Conservation (phyloP, 2,329 filamentous ascomycete genomes). For the Colletotrichum cordylinicola region DNA sequence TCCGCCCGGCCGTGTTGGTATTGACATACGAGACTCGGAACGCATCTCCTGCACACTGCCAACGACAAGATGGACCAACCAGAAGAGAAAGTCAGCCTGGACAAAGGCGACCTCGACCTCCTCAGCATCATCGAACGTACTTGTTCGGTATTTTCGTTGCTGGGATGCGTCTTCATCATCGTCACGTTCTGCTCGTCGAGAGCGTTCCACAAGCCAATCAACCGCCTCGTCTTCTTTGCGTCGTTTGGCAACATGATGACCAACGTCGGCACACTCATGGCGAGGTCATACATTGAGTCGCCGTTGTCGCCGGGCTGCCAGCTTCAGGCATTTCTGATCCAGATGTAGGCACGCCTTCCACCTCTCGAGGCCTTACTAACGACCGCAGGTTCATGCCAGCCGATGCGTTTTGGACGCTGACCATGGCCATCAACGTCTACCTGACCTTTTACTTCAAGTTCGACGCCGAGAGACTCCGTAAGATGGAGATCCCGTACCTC, state of each 20-base stretch:
- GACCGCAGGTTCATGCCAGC: slow-evolving; percentile 75
- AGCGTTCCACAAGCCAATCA: slow-evolving; percentile 85
- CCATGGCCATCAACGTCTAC: slow-evolving; percentile 86
- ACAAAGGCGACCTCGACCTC: slow-evolving; percentile 49
- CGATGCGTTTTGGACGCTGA: slow-evolving; percentile 77
- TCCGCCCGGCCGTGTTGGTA: not conserved
- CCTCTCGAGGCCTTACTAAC: slow-evolving; percentile 5
- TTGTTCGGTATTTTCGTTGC: slow-evolving; percentile 73
- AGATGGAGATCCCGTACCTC: slow-evolving; percentile 75
- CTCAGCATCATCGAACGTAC: slow-evolving; percentile 70
- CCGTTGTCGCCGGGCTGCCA: slow-evolving; percentile 64
- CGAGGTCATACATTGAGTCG: slow-evolving; percentile 60
- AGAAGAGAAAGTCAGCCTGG: not conserved
- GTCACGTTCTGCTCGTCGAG: slow-evolving; percentile 71
- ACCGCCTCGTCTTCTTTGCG: slow-evolving; percentile 83
- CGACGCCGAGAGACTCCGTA: slow-evolving; percentile 66
- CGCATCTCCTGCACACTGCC: too few species aligned
- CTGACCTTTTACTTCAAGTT: slow-evolving; percentile 81
- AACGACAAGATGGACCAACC: not conserved
- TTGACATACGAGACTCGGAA: not conserved
- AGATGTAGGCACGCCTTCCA: slow-evolving; percentile 68
- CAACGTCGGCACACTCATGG: slow-evolving; percentile 79
- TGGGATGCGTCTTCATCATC: slow-evolving; percentile 76
- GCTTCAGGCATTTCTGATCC: slow-evolving; percentile 80
- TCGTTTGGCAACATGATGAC: slow-evolving; percentile 81